A percentile compares a stretch with the other conserved stretches of the same genome.
phyloP scores from a whole-genome alignment of 352 stramenopile species.

The Peronospora farinosa region DNA sequence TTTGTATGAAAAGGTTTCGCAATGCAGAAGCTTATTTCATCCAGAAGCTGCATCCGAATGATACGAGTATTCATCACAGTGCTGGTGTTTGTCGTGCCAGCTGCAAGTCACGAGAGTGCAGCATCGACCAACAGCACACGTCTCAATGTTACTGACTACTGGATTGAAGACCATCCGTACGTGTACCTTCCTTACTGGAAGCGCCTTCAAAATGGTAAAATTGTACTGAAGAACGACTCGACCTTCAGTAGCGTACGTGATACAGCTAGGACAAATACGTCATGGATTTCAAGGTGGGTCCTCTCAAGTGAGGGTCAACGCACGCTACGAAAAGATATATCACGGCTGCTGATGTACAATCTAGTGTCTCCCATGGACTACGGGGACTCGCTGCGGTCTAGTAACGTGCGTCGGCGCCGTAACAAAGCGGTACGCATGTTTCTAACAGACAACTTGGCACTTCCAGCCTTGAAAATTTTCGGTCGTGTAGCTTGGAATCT shows the following conservation, averaged over 20 bases:
- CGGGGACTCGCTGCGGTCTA: constrained; percentile 28
- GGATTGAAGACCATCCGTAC: constrained; percentile 44
- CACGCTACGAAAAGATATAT: constrained; percentile 28
- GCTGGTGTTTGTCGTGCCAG: not conserved
- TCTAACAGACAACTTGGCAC: constrained; percentile 33
- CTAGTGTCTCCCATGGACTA: constrained; percentile 44
- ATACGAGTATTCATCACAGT: not conserved
- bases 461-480: constrained; percentile 34
- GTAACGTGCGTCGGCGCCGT: constrained; percentile 27
- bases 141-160: constrained; percentile 30
- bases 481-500: constrained; percentile 25
- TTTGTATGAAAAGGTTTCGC: not conserved
- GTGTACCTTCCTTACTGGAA: constrained; percentile 33
- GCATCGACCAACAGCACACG: not conserved
- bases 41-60: constrained; percentile 1
- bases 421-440: constrained; percentile 36
- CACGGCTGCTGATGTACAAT: constrained; percentile 39
- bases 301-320: constrained; percentile 26
- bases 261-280: constrained; percentile 17
- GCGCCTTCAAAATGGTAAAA: constrained; percentile 35
- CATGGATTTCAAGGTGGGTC: constrained; percentile 32
- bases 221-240: constrained; percentile 27
- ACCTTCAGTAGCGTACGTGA: constrained; percentile 15
- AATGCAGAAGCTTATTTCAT: constrained; percentile 9
- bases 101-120: not conserved